Evolutionary conservation across 495 filamentous ascomycete species (phyloP), one percentile per base, ranked within the genome.

Genomic region (Trichodelitschia bisporula): DNA sequence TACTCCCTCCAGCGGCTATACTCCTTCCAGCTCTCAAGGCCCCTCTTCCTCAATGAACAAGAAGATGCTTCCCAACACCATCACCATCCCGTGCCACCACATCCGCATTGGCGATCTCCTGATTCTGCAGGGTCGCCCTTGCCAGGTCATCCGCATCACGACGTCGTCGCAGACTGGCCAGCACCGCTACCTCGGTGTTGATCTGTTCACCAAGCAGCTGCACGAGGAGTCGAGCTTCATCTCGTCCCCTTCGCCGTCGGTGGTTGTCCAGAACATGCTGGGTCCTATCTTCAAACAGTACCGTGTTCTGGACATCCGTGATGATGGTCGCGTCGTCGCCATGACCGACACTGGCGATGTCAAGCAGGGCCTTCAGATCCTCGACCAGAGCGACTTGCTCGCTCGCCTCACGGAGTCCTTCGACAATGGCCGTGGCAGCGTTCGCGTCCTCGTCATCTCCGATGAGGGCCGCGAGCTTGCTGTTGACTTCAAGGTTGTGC

Each of bases 221-320:
- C 83, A 95, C 55, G 86, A 97, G 60, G 86, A 97, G 72, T 90
- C 82, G 29, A 82, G 73, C 52, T 93, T 93, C 59, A 68, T 97
- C 58, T 80, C 77, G 56, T 89, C 90, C 69, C 86, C 86, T 32
- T 74, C 75, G 30, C 84, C 86, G 42, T 89, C 77, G 36, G 86
- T 97, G 33, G 71, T 95, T 26, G 83, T 97, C 47, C 86, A 97
- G 72, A 95, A 84, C 59, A 93, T 97, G 78, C 77, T 91, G 34
- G 86, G 86, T 45, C 86, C 86, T 26, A 77, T 97, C 62, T 95
- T 92, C 80, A 95, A 95, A 77, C 90, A 92, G 63, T 97, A 97
- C 72, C 80, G 86, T 53, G 83, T 97, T 49, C 75, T 97, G 23
- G 86, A 97, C 60, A 72, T 97, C 58, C 78, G 79, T 55, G 79